Evolutionary conservation across 2,329 filamentous ascomycete species (phyloP).

Genomic region (Ophiostoma australiae): DNA sequence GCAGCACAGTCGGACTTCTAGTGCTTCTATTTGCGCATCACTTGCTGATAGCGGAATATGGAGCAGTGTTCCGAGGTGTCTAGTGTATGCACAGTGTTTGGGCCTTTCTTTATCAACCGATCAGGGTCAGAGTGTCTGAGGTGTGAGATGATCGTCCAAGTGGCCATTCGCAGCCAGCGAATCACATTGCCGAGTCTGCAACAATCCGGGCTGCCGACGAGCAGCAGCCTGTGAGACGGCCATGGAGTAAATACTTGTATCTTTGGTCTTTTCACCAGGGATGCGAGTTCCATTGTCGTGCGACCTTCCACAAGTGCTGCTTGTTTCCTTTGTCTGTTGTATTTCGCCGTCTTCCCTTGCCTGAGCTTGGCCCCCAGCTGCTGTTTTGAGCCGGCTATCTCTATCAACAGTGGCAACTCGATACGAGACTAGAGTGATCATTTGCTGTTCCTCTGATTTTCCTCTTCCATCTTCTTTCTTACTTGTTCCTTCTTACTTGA

Average conservation of each 20-base stretch:
- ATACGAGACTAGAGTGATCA: neutral
- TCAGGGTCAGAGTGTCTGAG: neutral
- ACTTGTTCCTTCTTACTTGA: too few species aligned
- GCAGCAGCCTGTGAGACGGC: neutral
- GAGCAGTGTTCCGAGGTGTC: neutral
- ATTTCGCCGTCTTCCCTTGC: neutral
- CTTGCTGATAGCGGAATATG: neutral
- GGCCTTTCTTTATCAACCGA: neutral
- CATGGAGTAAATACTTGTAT: neutral
- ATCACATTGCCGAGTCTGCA: too few species aligned
- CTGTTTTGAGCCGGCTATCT: neutral
- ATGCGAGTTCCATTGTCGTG: too few species aligned
- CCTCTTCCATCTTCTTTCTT: too few species aligned
- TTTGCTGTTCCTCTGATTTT: neutral
- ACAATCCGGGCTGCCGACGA: too few species aligned
- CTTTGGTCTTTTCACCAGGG: neutral
- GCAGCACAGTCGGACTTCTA: neutral
- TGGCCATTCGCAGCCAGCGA: neutral
- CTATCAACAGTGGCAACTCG: neutral
- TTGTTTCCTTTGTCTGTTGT: neutral
- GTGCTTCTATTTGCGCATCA: neutral
- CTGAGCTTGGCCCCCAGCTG: neutral
- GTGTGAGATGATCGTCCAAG: neutral
- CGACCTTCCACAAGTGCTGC: neutral
- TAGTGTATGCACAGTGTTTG: neutral